phyloP scores from a whole-genome alignment of 2,329 filamentous ascomycete species.

The Geosmithia putterillii region DNA sequence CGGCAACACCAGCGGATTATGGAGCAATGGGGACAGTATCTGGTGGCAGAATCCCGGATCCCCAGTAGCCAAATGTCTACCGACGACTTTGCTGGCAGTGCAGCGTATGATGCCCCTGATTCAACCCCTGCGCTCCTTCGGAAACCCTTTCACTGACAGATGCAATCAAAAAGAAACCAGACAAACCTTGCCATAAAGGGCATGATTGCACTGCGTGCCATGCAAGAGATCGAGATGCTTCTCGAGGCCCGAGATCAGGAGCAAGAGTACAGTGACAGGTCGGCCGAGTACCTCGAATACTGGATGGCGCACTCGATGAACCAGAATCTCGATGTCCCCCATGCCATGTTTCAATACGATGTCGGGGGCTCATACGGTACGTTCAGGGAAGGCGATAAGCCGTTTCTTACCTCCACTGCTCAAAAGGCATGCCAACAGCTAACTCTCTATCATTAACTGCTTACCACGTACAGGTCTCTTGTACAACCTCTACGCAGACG shows the following conservation, averaged over 20 bases:
- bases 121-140: background rate
- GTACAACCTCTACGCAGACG: constrained; percentile 77
- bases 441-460: background rate
- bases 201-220: constrained; percentile 71
- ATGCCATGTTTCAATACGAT: constrained; percentile 70
- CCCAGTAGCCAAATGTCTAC: constrained; percentile 72
- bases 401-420: no score
- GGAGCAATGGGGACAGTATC: constrained; percentile 67
- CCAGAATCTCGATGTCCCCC: constrained; percentile 43
- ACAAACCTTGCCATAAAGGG: constrained; percentile 77
- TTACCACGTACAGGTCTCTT: constrained; percentile 28
- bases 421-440: background rate
- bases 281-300: constrained; percentile 55
- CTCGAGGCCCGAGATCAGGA: constrained; percentile 43
- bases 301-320: constrained; percentile 66
- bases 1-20: constrained; percentile 57
- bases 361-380: constrained; percentile 32
- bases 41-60: constrained; percentile 62
- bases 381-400: background rate
- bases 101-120: background rate
- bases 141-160: background rate
- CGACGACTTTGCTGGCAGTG: constrained; percentile 70
- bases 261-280: constrained; percentile 45
- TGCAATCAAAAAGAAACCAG: constrained; percentile 39
- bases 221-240: constrained; percentile 56